Percentiles rank a stretch among this genome's conserved stretches.
These are phyloP conservation scores for Venturia oleaginea DNA, from an alignment of 2,329 filamentous ascomycete species.

Conservation along the genomic window DNA sequence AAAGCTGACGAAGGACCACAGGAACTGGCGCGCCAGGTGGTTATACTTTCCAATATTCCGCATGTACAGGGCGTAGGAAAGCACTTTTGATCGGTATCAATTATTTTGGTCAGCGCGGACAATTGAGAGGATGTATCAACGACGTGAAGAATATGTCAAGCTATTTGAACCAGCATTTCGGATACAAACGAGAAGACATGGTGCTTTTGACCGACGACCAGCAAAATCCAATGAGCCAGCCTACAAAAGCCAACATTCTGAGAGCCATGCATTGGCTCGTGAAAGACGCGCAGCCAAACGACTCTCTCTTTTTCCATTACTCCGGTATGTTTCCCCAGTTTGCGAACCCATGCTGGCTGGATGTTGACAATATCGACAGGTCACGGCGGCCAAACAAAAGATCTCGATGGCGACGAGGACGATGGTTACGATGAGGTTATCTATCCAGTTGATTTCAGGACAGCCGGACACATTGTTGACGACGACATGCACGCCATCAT, in stretches of 20 bases:
- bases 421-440: conserved; percentile 79
- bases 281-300: conserved; percentile 84
- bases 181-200: conserved; percentile 94
- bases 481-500: conserved; percentile 75
- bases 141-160: conserved; percentile 95
- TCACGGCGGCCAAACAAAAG: conserved; percentile 73
- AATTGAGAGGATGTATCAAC: conserved; percentile 90
- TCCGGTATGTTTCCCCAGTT: conserved; percentile 49
- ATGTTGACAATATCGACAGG: conserved; percentile 34
- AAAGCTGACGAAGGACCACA: conserved; percentile 49
- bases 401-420: conserved; percentile 70
- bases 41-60: conserved; percentile 85
- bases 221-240: conserved; percentile 94
- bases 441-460: conserved; percentile 72
- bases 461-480: conserved; percentile 72
- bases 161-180: conserved; percentile 81
- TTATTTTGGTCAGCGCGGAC: conserved; percentile 86
- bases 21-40: conserved; percentile 69
- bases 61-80: conserved; percentile 80
- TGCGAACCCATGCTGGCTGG: conserved; percentile 24
- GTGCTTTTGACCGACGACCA: conserved; percentile 93
- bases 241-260: conserved; percentile 89
- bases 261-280: conserved; percentile 97
- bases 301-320: conserved; percentile 96
- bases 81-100: conserved; percentile 91